A percentile compares a stretch with the other conserved stretches of the same genome.
phyloP scores from a whole-genome alignment of 495 filamentous ascomycete genomes.

The Penicillium lagena region DNA sequence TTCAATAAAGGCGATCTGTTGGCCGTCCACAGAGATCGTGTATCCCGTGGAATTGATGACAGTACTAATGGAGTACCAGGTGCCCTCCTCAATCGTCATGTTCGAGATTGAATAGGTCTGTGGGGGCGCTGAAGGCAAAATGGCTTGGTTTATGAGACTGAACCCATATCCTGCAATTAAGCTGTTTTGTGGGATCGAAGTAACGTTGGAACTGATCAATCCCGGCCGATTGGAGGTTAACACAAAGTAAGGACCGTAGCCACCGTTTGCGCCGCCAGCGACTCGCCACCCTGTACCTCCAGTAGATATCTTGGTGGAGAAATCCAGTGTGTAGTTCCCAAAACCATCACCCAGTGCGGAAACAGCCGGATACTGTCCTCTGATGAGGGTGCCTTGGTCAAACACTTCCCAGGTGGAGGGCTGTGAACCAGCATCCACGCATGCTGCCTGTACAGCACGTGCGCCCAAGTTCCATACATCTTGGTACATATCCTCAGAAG shows the following conservation, averaged over 20 bases:
- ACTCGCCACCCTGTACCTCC: conserved; percentile 18
- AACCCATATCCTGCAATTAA: conserved; percentile 11
- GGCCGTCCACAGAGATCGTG: conserved; percentile 6
- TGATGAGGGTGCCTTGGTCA: conserved; percentile 6
- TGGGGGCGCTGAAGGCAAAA: conserved; percentile 2
- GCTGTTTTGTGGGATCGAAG: conserved; percentile 7
- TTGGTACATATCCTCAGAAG: conserved; percentile 14
- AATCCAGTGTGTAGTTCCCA: conserved; percentile 14
- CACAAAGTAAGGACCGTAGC: conserved; percentile 12
- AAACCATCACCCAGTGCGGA: conserved; percentile 4
- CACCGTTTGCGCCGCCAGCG: conserved; percentile 7
- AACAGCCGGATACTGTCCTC: conserved; percentile 11
- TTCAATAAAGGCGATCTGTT: conserved; percentile 2
- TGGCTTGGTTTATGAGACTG: conserved; percentile 12
- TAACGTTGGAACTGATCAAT: conserved; percentile 8
- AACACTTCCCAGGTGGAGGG: conserved; percentile 15
- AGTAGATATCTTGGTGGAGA: conserved; percentile 10
- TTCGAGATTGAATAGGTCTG: conserved; percentile 6
- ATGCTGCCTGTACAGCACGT: conserved; percentile 11
- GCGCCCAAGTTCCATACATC: conserved; percentile 17
- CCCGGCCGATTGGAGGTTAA: conserved; percentile 4
- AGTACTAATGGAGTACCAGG: conserved; percentile 8
- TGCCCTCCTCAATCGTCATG: not conserved
- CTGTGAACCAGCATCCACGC: conserved; percentile 6
- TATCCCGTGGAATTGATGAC: conserved; percentile 12